Evolutionary conservation across 2,329 filamentous ascomycete species (phyloP), one percentile per base, ranked within the genome.

Genomic region (Xylaria sp.): DNA sequence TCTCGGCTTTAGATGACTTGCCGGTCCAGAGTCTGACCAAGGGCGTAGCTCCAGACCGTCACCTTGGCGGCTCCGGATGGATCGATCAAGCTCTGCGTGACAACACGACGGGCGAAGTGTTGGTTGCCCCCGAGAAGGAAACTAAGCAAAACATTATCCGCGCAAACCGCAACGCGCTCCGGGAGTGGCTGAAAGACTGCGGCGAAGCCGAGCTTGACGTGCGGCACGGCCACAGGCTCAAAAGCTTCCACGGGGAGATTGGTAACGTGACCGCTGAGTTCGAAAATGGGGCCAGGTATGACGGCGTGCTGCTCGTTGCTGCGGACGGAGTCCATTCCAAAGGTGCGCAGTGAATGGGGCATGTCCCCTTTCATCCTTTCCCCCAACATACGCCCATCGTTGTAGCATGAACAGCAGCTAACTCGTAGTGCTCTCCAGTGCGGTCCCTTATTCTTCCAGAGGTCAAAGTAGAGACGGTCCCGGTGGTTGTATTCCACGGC

Each of bases 161-260:
- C 11, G 24, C 24, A 26, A 26, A 26, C 11, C 24, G 24, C 5
- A 26, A 26, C 11, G 24, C 24, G 24, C 24, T 26, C 24, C 24
- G 24, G 24, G 24, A 26, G 24, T 26, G 24, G 24, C 11, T 26
- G 24, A 26, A 26, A 26, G 24, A 26, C 24, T 26, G 24, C 24
- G 24, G 24, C 11, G 24, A 26, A 11, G 24, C 11, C 5, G 24
- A 26, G 24, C 24, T 44, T 4, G 42, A 44, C 21, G 42, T 44
- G 20, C 22, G 29, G 21, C 29, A 44, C 42, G 42, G n/a, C n/a
- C 42, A 44, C 42, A 26, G 26, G 42, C 21, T 44, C 73, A 1
- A 81, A 80, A 22, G 77, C 71, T 13, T 77, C 73, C 22, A 90
- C 75, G 0, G 74, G 78, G 21, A 82, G 81, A 42, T 82, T 78